These are phyloP conservation scores for Beta macrorhiza DNA, from an alignment of 179 eudicot genomes.

Conservation along the genomic window DNA sequence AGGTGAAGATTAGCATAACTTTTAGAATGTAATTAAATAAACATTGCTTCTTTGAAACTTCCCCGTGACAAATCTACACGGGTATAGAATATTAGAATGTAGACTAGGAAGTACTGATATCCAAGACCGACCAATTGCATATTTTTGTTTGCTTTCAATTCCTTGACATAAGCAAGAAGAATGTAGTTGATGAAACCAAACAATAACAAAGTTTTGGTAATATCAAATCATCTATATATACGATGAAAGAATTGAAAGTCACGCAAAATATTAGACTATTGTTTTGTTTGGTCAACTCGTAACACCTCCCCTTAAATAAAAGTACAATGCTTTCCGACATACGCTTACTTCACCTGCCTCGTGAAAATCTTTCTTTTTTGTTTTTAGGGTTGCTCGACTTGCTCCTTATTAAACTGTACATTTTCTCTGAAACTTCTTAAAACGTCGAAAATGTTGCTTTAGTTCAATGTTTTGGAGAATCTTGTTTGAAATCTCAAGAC, in stretches of 20 bases:
- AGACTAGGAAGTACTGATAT: neutral
- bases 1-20: too few relatives aligned
- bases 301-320: neutral
- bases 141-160: neutral
- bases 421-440: conserved; percentile 13
- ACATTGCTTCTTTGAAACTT: neutral
- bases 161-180: neutral
- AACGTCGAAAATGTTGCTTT: neutral
- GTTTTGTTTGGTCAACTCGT: conserved; percentile 13
- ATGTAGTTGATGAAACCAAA: neutral
- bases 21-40: too few relatives aligned
- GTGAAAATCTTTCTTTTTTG: conserved; percentile 2
- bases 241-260: neutral
- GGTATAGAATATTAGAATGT: neutral
- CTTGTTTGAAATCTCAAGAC: neutral
- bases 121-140: neutral
- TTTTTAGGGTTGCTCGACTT: neutral
- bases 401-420: neutral
- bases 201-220: too few relatives aligned
- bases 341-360: conserved; percentile 15
- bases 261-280: neutral
- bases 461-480: conserved; percentile 15
- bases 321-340: conserved; percentile 24
- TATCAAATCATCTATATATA: neutral
- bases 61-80: neutral